Base-by-base conservation (phyloP, 1,139 yeast genomes). In the Lodderomyces oxycetoniae region DNA sequence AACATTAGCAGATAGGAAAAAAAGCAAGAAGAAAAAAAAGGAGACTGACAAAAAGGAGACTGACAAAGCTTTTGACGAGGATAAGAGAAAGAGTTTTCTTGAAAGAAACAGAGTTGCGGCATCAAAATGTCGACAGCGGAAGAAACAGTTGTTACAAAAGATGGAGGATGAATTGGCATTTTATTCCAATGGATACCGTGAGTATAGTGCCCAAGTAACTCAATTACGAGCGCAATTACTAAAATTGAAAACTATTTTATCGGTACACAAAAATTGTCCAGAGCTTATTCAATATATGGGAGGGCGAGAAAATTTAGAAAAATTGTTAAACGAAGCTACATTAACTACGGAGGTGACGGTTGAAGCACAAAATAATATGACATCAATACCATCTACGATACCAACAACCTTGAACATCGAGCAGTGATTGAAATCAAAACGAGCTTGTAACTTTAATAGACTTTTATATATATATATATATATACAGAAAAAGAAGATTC, bases 61-160 rank as follows among this genome's bases (percentile, higher is more conserved):
- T 24, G 6, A 6, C n/a, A 24, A 24, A 12, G 26, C 26, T n/a
- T 10, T 14, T 7, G 58, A 54, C 22, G 55, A 46, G 32, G 91
- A 83, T 31, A 87, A 84, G 52, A 74, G 97, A 21, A 78, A 79
- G 53, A 80, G 73, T 45, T 91, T 91, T 48, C 61, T 91, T 45
- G 98, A 91, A 55, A 70, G 97, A 42, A 91, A 91, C 56, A 71
- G 98, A 41, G 77, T 91, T 10, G 99, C 99, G 0, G 98, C 98
- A 0, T 79, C 93, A 26, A 89, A 88, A 57, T 93, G 97, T 63
- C 77, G 99, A 39, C 95, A 86, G 58, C 75, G 96, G 35, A 93
- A 91, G 70, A 91, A 93, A 62, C 89, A 86, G 53, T 82, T 85
- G 68, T 74, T 87, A 28, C 80, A 77, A 39, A 83, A 81, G 46